Base-by-base conservation (phyloP, 192 early-diverging fungal genomes). In the Coemansia asiatica region DNA sequence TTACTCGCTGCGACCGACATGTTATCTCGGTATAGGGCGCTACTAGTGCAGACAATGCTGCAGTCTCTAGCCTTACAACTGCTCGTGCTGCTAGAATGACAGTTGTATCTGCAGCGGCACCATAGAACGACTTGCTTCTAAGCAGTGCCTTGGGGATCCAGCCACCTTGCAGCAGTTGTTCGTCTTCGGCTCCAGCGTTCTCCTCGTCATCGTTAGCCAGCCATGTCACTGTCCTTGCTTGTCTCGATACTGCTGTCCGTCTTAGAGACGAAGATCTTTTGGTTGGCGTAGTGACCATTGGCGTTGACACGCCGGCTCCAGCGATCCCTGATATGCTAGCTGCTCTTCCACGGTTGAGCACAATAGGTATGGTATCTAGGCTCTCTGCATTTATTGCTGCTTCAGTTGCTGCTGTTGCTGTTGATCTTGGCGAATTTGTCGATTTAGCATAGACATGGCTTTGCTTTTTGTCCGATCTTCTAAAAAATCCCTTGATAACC, bases 11-110 rank as follows among this genome's bases (percentile, higher is more conserved):
- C 51, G 51, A 22, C 35, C 56, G 66, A 27, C 69, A 75, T 6
- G 78, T 81, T 12, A 65, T 66, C 53, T 81, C 78, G 65, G 74
- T 81, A 66, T 81, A 81, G 36, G 68, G 60, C 21, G 66, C 61
- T 1, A 64, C 26, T 36, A 75, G 64, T 25, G 72, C 78, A 0
- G 57, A 62, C 16, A 47, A 25, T 5, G 78, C 50, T 28, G 67
- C 72, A 0, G 63, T 65, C 46, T 81, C 78, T 21, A 67, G 56
- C 19, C 78, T 72, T 23, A 81, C 72, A 3, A 72, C 72, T 7
- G 72, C 78, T 8, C 69, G 72, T 6, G 69, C 68, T 1, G 78
- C 67, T 56, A 72, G 49, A 25, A 81, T 64, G 0, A 74, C 71
- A 1, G 76, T 6, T 36, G 35, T 12, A 36, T 36, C 59, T 1